Conservation (phyloP, 495 filamentous ascomycete species). For the Echria macrotheca region DNA sequence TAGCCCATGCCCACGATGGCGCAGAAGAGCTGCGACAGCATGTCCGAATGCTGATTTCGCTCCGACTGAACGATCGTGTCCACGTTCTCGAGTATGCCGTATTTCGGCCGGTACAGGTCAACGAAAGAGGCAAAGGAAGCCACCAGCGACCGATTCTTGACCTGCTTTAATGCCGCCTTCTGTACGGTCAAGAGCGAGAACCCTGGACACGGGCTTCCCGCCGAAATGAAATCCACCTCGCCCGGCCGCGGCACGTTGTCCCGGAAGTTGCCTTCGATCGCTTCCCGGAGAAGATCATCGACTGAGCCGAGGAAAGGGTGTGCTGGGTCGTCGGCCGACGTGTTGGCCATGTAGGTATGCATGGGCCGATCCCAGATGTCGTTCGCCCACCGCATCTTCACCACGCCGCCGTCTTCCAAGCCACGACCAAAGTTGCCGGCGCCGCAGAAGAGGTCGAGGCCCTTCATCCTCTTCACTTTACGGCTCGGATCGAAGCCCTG, state of each 20-base stretch:
- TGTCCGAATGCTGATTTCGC: constrained; percentile 43
- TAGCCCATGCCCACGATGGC: constrained; percentile 68
- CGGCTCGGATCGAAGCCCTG: constrained; percentile 51
- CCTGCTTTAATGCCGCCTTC: constrained; percentile 38
- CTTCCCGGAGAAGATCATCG: constrained; percentile 56
- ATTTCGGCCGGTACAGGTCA: constrained; percentile 67
- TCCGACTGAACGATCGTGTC: constrained; percentile 47
- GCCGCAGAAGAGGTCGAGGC: constrained; percentile 67
- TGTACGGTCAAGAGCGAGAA: constrained; percentile 57
- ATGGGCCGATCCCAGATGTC: constrained; percentile 59
- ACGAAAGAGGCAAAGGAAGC: constrained; percentile 68
- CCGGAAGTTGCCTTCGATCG: constrained; percentile 44
- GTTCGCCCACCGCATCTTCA: constrained; percentile 58
- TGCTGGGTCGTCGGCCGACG: constrained; percentile 14
- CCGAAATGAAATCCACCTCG: constrained; percentile 62
- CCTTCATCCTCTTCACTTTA: constrained; percentile 36
- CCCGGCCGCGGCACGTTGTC: constrained; percentile 48
- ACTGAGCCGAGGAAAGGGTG: constrained; percentile 62
- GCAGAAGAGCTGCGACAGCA: constrained; percentile 63
- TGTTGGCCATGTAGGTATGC: constrained; percentile 64
- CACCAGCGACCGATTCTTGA: constrained; percentile 64
- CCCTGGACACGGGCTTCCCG: constrained; percentile 68
- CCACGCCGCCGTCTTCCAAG: constrained; percentile 62
- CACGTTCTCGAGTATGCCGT: constrained; percentile 72
- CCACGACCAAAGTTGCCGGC: constrained; percentile 70